Conservation (phyloP, 177 flowering plant genomes). For the Vitis hybrid region DNA sequence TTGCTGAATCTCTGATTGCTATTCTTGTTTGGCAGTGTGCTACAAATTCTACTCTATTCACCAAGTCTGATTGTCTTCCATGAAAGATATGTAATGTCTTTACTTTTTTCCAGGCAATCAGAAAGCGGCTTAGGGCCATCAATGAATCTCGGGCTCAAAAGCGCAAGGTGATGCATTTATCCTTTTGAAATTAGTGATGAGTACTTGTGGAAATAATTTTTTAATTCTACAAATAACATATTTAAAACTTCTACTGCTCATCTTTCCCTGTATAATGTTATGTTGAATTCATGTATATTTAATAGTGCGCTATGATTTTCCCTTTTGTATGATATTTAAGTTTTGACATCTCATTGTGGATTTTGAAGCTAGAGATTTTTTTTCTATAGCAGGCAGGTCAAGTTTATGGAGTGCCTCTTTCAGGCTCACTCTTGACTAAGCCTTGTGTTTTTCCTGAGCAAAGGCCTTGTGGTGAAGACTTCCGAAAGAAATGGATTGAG, state of each 20-base stretch:
- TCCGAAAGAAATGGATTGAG: conserved; percentile 93
- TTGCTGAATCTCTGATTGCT: background rate
- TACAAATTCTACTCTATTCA: background rate
- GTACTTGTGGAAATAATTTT: background rate
- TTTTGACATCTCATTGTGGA: background rate
- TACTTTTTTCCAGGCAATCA: conserved; percentile 56
- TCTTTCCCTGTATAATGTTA: background rate
- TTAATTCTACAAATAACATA: background rate
- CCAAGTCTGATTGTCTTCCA: background rate
- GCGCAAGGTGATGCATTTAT: conserved; percentile 68
- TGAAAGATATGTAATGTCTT: background rate
- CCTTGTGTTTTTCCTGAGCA: conserved; percentile 85
- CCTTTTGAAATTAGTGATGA: background rate
- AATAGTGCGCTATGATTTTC: too few relatives aligned
- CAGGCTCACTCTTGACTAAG: conserved; percentile 66
- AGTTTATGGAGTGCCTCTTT: conserved; percentile 92
- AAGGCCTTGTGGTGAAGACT: conserved; percentile 78
- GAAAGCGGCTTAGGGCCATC: conserved; percentile 83
- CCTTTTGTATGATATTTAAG: background rate
- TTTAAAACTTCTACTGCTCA: background rate
- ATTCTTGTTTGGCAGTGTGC: background rate
- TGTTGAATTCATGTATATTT: background rate
- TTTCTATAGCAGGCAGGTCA: conserved; percentile 83
- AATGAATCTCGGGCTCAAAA: conserved; percentile 96
- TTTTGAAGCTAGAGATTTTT: conserved; percentile 16